phyloP scores from a whole-genome alignment of 768 basidiomycete species.

The Mycena vitilis region DNA sequence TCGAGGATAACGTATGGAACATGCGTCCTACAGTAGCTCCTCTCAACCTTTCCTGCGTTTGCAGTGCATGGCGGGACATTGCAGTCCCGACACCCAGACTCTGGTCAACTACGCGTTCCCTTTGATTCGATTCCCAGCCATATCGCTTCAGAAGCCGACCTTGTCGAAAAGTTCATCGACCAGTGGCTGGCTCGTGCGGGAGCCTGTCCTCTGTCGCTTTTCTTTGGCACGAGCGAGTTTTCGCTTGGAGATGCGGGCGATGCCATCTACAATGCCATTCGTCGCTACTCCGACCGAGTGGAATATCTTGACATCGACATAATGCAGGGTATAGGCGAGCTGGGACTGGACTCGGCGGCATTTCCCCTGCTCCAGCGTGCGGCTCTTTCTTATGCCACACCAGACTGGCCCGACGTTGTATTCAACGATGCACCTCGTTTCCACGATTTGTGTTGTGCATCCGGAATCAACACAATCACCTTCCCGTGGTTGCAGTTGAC shows the following conservation, averaged over 20 bases:
- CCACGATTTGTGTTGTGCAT: neutral
- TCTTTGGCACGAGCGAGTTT: neutral
- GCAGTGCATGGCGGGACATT: conserved; percentile 6
- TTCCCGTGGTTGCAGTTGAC: conserved; percentile 3
- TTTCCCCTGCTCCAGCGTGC: neutral
- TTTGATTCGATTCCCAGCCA: neutral
- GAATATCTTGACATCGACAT: neutral
- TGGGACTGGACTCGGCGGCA: conserved; percentile 1
- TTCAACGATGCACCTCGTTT: neutral
- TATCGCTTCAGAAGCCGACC: neutral
- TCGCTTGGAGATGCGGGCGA: too few species aligned
- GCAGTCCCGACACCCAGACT: neutral
- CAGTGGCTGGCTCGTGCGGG: conserved; percentile 11
- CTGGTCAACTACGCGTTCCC: neutral
- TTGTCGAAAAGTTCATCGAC: neutral
- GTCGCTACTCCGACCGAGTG: neutral
- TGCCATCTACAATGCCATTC: neutral
- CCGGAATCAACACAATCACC: neutral
- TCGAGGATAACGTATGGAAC: neutral
- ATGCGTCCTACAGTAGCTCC: neutral
- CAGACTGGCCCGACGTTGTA: too few species aligned
- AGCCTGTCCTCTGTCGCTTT: neutral
- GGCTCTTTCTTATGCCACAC: too few species aligned
- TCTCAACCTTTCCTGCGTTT: neutral
- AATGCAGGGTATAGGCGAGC: neutral